Conservation (phyloP, 2,329 filamentous ascomycete genomes). For the Fusarium nisikadoi region DNA sequence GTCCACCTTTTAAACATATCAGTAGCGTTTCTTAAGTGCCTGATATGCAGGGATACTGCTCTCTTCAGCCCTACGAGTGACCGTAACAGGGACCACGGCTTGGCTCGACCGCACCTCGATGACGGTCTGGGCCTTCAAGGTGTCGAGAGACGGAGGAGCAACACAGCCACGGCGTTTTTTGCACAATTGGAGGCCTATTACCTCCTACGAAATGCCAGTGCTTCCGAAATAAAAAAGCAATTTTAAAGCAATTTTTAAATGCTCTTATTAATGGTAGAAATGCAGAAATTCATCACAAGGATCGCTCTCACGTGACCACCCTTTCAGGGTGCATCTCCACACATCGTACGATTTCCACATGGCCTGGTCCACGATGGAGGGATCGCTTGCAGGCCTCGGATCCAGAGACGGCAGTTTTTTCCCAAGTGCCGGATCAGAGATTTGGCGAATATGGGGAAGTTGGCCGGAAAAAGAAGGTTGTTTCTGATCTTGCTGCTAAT, state of each 20-base stretch:
- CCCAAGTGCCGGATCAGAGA: constrained; percentile 1
- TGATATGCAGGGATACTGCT: constrained; percentile 36
- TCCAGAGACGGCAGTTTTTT: neutral
- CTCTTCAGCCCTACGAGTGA: constrained; percentile 33
- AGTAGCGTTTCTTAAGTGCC: constrained; percentile 34
- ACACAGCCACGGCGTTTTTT: neutral
- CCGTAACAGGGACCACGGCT: constrained; percentile 36
- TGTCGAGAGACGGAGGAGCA: neutral
- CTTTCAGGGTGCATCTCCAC: constrained; percentile 30
- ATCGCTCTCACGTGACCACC: constrained; percentile 28
- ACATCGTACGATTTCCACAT: constrained; percentile 41
- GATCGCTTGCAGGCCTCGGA: constrained; percentile 13
- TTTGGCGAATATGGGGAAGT: constrained; percentile 1
- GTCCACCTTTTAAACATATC: constrained; percentile 28
- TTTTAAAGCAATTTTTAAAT: neutral
- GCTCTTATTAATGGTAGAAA: rapidly evolving
- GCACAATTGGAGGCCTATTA: rapidly evolving
- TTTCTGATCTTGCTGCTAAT: neutral
- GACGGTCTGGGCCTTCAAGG: constrained; percentile 38
- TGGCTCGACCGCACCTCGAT: constrained; percentile 30
- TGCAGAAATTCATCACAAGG: neutral
- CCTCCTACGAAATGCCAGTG: rapidly evolving
- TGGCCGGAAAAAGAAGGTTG: constrained; percentile 3
- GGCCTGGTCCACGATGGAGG: constrained; percentile 13
- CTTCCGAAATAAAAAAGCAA: rapidly evolving